These are phyloP conservation scores for Fusarium scirpi DNA, from an alignment of 2,329 filamentous ascomycete species.

Conservation along the genomic window DNA sequence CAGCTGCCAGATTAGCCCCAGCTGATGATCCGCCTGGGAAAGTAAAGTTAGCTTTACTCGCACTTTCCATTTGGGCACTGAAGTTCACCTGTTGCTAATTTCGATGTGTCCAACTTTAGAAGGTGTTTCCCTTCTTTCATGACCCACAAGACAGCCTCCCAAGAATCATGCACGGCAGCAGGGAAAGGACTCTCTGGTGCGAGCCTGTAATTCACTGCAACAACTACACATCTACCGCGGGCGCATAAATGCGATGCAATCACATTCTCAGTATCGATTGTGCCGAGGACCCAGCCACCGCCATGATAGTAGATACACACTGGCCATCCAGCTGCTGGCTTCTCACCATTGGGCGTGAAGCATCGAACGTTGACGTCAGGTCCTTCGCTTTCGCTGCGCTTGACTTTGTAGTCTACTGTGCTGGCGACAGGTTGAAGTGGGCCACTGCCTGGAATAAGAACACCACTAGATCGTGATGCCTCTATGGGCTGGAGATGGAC, in stretches of 20 bases:
- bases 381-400: constrained; percentile 10
- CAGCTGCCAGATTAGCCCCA: constrained; percentile 12
- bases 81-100: background rate
- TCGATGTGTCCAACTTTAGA: background rate
- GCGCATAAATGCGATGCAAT: constrained; percentile 20
- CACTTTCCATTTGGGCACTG: background rate
- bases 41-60: rapidly evolving
- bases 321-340: constrained; percentile 7
- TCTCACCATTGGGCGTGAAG: constrained; percentile 5
- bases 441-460: constrained; percentile 11
- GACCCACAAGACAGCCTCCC: constrained; percentile 18
- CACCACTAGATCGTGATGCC: background rate
- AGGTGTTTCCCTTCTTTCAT: rapidly evolving
- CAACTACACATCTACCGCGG: constrained; percentile 1
- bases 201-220: constrained; percentile 14
- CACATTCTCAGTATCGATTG: constrained; percentile 18
- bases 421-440: constrained; percentile 1
- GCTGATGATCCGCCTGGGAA: constrained; percentile 16
- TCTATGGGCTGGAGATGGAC: constrained; percentile 16
- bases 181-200: constrained; percentile 10
- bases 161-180: constrained; percentile 16
- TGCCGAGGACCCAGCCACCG: constrained; percentile 19
- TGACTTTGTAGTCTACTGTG: background rate
- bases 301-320: constrained; percentile 23
- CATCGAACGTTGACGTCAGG: constrained; percentile 6